These are phyloP conservation scores for Ochetophila trinervis DNA, from an alignment of 306 rosid species.

Conservation along the genomic window DNA sequence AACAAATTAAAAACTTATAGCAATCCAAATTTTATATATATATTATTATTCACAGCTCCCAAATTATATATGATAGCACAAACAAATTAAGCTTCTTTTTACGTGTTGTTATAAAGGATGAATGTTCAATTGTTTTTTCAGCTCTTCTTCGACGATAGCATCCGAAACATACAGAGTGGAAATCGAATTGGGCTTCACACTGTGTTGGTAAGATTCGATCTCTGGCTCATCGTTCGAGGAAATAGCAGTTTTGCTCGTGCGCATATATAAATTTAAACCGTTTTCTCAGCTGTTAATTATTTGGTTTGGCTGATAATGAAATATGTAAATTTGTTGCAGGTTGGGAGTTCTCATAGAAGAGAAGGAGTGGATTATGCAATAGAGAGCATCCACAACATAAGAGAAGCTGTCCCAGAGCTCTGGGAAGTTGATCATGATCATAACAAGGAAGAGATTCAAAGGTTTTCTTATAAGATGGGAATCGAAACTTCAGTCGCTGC, in stretches of 20 bases:
- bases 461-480: not conserved
- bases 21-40: too few relatives aligned
- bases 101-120: too few relatives aligned
- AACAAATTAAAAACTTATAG: too few relatives aligned
- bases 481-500: constrained; percentile 11
- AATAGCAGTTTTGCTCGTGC: too few relatives aligned
- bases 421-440: not conserved
- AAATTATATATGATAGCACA: not conserved
- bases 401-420: constrained; percentile 17
- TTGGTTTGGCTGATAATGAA: too few relatives aligned
- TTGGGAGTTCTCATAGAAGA: constrained; percentile 4
- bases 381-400: constrained; percentile 22
- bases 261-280: too few relatives aligned
- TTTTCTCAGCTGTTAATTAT: too few relatives aligned
- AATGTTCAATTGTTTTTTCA: not conserved
- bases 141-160: constrained; percentile 24
- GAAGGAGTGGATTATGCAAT: constrained; percentile 19
- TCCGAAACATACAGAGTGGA: constrained; percentile 15
- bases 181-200: constrained; percentile 20
- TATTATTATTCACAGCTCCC: not conserved
- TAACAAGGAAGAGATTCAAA: not conserved
- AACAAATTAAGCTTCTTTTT: not conserved
- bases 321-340: not conserved
- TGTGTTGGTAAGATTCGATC: constrained; percentile 13
- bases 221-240: too few relatives aligned